Evolutionary conservation across 148 eudicot species (phyloP), one percentile per base, ranked within the genome.

Genomic region (Nepenthes mirabilis): DNA sequence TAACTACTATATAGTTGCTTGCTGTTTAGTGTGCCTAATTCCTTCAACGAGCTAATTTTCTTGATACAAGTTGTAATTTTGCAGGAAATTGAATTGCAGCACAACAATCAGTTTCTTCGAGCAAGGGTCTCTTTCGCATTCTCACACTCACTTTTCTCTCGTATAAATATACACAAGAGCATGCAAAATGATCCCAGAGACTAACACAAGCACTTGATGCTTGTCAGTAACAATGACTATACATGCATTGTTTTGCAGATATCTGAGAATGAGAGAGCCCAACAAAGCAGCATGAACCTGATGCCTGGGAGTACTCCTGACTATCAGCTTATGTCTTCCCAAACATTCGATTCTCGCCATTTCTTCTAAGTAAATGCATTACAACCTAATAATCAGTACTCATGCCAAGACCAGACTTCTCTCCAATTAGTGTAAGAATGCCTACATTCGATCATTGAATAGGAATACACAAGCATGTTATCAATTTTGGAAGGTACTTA

Each of bases 31-130:
- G 45, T 8, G 8, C 8, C 45, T 40, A 40, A 40, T 40, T 40
- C 8, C 45, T 40, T 40, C 45, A 40, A 4, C 45, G 45, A 40
- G 4, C 45, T 40, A 4, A 40, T 40, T 40, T 40, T 40, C 45
- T 0, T 40, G 45, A 8, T 40, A 40, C 45, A 40, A 3, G 8
- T 40, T 40, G 45, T 23, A 10, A 34, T 66, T 23, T 54, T 53
- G 85, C 87, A 91, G 98, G 98, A 91, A 79, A 70, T 83, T 12
- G 95, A 93, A 35, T 77, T 93, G 79, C 94, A 88, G 55, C 81
- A 82, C 82, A 80, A 77, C 53, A 93, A 93, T 65, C 98, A 93
- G 60, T 88, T 73, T 68, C 98, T 93, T 36, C 79, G 98, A 64
- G 85, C 95, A 61, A 93, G 82, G 96, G 98, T 75, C 43, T 12